Conservation (phyloP, 192 early-diverging fungal species). For the Spinellus fusiger region DNA sequence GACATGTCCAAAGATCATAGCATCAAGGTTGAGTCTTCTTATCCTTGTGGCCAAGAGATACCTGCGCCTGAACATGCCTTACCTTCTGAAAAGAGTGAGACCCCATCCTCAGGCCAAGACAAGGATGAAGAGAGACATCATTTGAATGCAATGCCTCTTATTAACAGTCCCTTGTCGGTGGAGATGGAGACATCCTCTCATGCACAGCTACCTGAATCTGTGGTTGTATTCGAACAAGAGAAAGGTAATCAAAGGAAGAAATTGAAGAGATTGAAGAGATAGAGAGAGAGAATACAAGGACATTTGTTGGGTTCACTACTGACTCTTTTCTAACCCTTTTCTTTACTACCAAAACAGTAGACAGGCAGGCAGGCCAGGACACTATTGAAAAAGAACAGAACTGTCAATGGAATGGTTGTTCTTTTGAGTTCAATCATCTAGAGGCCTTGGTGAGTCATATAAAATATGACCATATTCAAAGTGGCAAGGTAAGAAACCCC, state of each 20-base stretch:
- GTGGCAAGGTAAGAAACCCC: slow-evolving; percentile 44
- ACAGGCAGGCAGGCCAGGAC: too few relatives aligned
- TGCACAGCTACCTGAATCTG: slow-evolving; percentile 15
- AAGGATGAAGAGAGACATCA: slow-evolving; percentile 1
- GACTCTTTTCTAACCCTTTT: too few relatives aligned
- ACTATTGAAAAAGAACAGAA: too few relatives aligned
- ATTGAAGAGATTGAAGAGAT: slow-evolving; percentile 25
- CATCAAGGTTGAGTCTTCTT: too few relatives aligned
- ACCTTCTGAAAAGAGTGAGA: too few relatives aligned
- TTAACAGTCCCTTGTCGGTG: not conserved
- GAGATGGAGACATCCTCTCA: slow-evolving; percentile 15
- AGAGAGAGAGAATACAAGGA: too few relatives aligned
- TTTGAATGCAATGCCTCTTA: not conserved
- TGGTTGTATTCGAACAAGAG: slow-evolving; percentile 20
- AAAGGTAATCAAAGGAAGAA: slow-evolving; percentile 15
- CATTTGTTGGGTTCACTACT: too few relatives aligned
- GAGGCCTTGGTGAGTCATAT: slow-evolving; percentile 50
- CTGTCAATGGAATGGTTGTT: slow-evolving; percentile 49
- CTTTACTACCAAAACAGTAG: too few relatives aligned
- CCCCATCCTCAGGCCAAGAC: not conserved
- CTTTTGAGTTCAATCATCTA: slow-evolving; percentile 33
- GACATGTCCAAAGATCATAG: too few relatives aligned
- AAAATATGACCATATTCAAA: slow-evolving; percentile 47
- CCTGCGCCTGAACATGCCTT: too few relatives aligned
- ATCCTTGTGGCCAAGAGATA: too few relatives aligned